Percentiles rank a stretch among this genome's conserved stretches.
Conservation (phyloP, 257 asterid genomes). For the Cordia subcordata region DNA sequence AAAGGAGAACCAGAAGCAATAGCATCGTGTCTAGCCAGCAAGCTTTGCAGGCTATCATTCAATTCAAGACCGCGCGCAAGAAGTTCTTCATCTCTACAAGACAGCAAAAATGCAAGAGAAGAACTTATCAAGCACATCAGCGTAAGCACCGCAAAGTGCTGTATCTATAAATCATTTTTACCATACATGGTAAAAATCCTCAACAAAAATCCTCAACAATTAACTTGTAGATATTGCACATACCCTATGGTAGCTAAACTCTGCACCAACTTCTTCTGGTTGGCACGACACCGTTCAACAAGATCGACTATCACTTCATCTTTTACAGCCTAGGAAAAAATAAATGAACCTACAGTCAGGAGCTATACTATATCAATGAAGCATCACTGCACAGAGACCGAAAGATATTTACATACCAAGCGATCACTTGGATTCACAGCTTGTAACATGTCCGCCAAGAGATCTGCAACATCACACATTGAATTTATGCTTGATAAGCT, state of each 20-base stretch:
- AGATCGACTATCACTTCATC: constrained; percentile 79
- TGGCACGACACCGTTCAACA: constrained; percentile 68
- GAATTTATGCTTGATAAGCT: constrained; percentile 54
- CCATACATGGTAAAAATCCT: too few species aligned
- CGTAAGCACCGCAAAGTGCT: not conserved
- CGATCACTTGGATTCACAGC: constrained; percentile 63
- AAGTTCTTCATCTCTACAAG: constrained; percentile 75
- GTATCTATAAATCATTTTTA: too few species aligned
- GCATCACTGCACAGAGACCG: constrained; percentile 1
- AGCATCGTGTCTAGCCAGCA: constrained; percentile 70
- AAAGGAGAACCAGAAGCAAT: constrained; percentile 77
- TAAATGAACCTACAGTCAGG: constrained; percentile 2
- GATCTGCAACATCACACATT: constrained; percentile 65
- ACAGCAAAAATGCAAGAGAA: not conserved
- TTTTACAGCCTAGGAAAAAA: constrained; percentile 48
- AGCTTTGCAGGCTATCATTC: constrained; percentile 66
- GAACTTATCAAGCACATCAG: not conserved
- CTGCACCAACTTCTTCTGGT: constrained; percentile 81
- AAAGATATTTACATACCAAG: constrained; percentile 33
- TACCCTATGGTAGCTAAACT: constrained; percentile 62
- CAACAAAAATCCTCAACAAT: too few species aligned
- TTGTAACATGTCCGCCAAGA: constrained; percentile 76
- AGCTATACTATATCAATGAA: constrained; percentile 2
- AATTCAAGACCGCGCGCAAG: constrained; percentile 84
- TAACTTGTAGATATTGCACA: constrained; percentile 9